Conservation (phyloP, 306 rosid genomes). For the Gleditsia sinensis region DNA sequence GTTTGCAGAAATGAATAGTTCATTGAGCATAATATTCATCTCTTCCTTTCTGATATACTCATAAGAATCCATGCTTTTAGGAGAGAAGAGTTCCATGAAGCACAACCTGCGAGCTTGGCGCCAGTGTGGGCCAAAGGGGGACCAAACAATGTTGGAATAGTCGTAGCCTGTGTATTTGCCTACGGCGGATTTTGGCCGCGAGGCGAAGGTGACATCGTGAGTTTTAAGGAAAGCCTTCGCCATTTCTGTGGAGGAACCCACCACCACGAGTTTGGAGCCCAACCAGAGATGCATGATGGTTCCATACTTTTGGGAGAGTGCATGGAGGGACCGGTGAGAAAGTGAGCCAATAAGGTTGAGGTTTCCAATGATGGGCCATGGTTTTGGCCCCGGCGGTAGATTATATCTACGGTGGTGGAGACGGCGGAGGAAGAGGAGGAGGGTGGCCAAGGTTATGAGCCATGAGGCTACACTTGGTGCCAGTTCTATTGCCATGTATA, state of each 20-base stretch:
- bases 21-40: conserved; percentile 20
- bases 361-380: conserved; percentile 69
- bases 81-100: conserved; percentile 47
- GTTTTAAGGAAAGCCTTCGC: conserved; percentile 55
- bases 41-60: conserved; percentile 59
- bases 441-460: conserved; percentile 40
- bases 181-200: conserved; percentile 46
- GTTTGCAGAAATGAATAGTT: conserved; percentile 19
- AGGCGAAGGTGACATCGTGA: conserved; percentile 40
- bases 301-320: conserved; percentile 50
- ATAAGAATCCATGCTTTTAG: conserved; percentile 46
- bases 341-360: conserved; percentile 55
- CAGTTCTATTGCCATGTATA: neutral
- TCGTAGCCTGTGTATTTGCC: conserved; percentile 58
- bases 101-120: conserved; percentile 61
- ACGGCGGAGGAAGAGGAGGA: conserved; percentile 37
- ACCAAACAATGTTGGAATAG: conserved; percentile 57
- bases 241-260: conserved; percentile 52
- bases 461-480: conserved; percentile 36
- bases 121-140: conserved; percentile 61
- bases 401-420: conserved; percentile 36
- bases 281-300: conserved; percentile 54
- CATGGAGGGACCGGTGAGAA: conserved; percentile 50
- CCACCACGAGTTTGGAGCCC: conserved; percentile 46
- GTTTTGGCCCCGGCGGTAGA: conserved; percentile 62